Conservation (phyloP, 108 stramenopile species). For the Discostella stelligeroides region DNA sequence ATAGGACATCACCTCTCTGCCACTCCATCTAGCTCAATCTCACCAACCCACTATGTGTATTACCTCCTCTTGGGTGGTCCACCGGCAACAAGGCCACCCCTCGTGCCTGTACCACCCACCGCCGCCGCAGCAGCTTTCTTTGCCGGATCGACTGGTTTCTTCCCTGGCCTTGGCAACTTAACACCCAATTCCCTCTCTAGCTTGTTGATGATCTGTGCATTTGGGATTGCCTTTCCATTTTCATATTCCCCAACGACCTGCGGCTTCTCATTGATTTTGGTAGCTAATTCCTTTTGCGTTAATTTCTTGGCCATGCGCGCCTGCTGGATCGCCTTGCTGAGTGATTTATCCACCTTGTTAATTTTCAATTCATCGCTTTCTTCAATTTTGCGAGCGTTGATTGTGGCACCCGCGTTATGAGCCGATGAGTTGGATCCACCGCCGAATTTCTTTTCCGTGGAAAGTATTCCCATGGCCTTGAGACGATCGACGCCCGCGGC, state of each 20-base stretch:
- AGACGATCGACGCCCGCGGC: constrained; percentile 53
- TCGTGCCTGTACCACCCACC: constrained; percentile 47
- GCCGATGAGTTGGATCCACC: constrained; percentile 91
- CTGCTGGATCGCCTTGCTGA: constrained; percentile 94
- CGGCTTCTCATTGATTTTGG: constrained; percentile 96
- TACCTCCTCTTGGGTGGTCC: constrained; percentile 89
- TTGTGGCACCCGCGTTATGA: constrained; percentile 64
- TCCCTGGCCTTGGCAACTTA: constrained; percentile 78
- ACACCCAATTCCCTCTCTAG: constrained; percentile 89
- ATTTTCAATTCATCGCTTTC: constrained; percentile 93
- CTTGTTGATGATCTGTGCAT: constrained; percentile 93
- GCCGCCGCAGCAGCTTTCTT: constrained; percentile 45
- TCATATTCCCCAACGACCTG: constrained; percentile 98
- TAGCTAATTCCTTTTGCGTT: constrained; percentile 97
- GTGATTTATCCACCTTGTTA: constrained; percentile 85
- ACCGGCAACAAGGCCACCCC: constrained; percentile 55
- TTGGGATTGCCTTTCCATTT: constrained; percentile 95
- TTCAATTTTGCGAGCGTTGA: constrained; percentile 91
- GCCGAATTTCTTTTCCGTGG: constrained; percentile 60
- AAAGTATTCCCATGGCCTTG: constrained; percentile 67
- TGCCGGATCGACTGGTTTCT: constrained; percentile 52
- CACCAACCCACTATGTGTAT: not conserved
- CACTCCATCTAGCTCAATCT: not conserved
- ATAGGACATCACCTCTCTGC: too few species aligned
- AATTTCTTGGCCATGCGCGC: constrained; percentile 96